Conservation (phyloP, 805 yeast species). For the Nakazawaea wyomingensis region DNA sequence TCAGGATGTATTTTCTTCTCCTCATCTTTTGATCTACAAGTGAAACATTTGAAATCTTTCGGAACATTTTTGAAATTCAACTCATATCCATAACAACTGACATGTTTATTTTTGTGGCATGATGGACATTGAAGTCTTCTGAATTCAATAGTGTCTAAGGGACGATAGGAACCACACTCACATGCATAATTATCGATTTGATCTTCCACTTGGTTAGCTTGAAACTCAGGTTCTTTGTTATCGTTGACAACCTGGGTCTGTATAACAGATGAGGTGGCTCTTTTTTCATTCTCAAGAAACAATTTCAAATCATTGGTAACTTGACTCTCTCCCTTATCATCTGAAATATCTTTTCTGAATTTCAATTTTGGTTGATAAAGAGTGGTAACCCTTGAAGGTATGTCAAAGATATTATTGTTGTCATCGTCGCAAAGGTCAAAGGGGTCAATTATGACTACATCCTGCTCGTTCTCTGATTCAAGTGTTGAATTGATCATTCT, state of each 20-base stretch:
- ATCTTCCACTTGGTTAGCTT: background rate
- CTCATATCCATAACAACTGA: constrained; percentile 18
- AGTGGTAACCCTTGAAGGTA: constrained; percentile 2
- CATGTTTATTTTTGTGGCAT: constrained; percentile 18
- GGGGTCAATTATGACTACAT: constrained; percentile 26
- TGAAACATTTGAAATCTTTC: constrained; percentile 16
- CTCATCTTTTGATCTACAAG: constrained; percentile 12
- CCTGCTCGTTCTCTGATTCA: constrained; percentile 31
- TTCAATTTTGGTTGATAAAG: constrained; percentile 17
- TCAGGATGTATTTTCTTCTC: constrained; percentile 10
- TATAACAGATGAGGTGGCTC: constrained; percentile 3
- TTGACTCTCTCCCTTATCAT: constrained; percentile 11
- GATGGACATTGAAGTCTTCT: constrained; percentile 15
- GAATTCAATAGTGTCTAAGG: constrained; percentile 12
- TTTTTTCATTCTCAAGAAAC: constrained; percentile 4
- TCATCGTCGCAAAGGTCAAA: constrained; percentile 14
- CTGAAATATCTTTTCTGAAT: constrained; percentile 19
- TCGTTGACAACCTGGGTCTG: constrained; percentile 12
- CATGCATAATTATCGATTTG: constrained; percentile 14
- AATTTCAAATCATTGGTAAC: constrained; percentile 13
- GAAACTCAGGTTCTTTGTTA: background rate
- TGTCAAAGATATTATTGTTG: background rate
- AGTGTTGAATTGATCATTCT: constrained; percentile 24
- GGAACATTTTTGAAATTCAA: constrained; percentile 3
- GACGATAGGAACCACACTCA: constrained; percentile 16